A percentile compares a stretch with the other conserved stretches of the same genome.
phyloP scores from a whole-genome alignment of 2,329 filamentous ascomycete species.

The Neurospora crassa region DNA sequence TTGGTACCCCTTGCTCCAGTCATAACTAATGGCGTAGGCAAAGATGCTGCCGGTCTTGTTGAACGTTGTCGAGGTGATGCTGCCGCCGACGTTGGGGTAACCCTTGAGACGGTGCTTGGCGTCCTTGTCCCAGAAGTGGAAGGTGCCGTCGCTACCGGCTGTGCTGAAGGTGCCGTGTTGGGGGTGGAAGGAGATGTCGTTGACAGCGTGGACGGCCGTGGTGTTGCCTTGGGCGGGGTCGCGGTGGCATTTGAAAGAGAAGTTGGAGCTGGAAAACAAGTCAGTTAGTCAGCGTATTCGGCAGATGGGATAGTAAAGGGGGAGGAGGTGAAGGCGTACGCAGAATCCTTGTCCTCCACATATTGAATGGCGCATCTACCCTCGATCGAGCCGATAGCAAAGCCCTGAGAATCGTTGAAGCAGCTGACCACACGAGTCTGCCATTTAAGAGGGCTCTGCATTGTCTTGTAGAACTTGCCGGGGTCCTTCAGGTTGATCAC shows the following conservation, averaged over 20 bases:
- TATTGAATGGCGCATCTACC: constrained; percentile 97
- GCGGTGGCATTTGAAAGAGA: constrained; percentile 98
- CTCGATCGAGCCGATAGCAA: constrained; percentile 93
- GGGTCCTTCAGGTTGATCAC: constrained; percentile 86
- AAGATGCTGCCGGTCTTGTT: constrained; percentile 77
- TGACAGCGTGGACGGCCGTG: constrained; percentile 88
- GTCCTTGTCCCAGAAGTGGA: constrained; percentile 94
- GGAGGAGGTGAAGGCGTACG: constrained; percentile 32
- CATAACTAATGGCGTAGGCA: constrained; percentile 86
- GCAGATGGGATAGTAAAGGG: neutral
- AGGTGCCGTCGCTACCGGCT: constrained; percentile 88
- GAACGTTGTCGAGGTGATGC: constrained; percentile 87
- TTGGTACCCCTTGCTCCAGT: constrained; percentile 96
- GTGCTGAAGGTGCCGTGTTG: constrained; percentile 97
- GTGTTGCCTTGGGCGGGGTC: constrained; percentile 65
- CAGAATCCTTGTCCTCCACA: constrained; percentile 87
- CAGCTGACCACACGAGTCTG: constrained; percentile 93
- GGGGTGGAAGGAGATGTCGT: constrained; percentile 96
- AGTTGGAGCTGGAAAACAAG: constrained; percentile 59
- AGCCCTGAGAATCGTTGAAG: constrained; percentile 84
- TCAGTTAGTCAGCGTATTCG: constrained; percentile 3
- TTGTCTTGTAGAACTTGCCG: constrained; percentile 86
- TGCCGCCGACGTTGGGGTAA: constrained; percentile 73
- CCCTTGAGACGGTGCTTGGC: constrained; percentile 85
- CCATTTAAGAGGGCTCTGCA: constrained; percentile 96